Evolutionary conservation across 495 filamentous ascomycete genomes (phyloP).

Genomic region (Aspergillus steynii): DNA sequence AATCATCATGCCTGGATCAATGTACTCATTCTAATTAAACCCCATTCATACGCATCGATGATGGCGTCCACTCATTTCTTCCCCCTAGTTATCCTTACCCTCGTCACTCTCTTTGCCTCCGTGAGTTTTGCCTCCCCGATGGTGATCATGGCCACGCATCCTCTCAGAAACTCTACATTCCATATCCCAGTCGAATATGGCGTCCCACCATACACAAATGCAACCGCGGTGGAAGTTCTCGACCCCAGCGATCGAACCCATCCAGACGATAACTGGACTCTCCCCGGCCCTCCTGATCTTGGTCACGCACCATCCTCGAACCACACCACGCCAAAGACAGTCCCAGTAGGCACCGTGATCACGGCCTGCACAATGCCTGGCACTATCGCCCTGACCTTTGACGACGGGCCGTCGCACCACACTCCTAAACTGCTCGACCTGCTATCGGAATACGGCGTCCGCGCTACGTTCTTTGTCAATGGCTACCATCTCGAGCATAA

Average conservation of each 20-base stretch:
- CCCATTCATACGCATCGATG: background rate
- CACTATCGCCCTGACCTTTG: constrained; percentile 72
- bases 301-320: background rate
- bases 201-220: no score
- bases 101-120: background rate
- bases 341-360: constrained; percentile 54
- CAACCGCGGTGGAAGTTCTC: background rate
- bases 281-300: background rate
- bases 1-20: background rate
- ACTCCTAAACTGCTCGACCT: constrained; percentile 64
- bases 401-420: constrained; percentile 71
- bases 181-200: background rate
- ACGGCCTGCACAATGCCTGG: constrained; percentile 59
- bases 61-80: background rate
- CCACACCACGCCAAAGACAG: constrained; percentile 1
- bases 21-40: background rate
- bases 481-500: constrained; percentile 64
- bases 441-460: constrained; percentile 57
- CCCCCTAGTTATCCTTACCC: background rate
- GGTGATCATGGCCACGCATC: background rate
- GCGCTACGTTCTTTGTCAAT: constrained; percentile 74
- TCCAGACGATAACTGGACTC: background rate
- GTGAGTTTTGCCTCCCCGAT: background rate
- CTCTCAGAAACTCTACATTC: background rate
- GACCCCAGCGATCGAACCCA: background rate